phyloP scores from a whole-genome alignment of 768 basidiomycete genomes.

The Tricholoma terreum region DNA sequence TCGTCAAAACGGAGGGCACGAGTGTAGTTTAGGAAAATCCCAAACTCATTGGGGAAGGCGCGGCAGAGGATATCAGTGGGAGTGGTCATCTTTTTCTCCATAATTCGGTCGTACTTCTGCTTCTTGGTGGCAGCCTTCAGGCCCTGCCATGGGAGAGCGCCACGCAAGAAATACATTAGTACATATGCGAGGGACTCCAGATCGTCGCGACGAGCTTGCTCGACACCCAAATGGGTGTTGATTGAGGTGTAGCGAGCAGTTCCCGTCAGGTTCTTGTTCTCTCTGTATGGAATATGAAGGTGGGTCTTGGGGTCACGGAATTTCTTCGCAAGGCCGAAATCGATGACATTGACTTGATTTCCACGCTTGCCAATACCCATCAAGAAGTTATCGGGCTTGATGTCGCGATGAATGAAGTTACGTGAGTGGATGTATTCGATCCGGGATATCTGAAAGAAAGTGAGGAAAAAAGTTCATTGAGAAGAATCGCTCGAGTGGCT shows the following conservation, averaged over 20 bases:
- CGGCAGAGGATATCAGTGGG: conserved; percentile 96
- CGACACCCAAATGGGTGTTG: conserved; percentile 97
- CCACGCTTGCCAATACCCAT: conserved; percentile 99
- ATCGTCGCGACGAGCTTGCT: conserved; percentile 97
- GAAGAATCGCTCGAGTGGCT: conserved; percentile 27
- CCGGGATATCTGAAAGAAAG: conserved; percentile 75
- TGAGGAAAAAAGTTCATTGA: conserved; percentile 23
- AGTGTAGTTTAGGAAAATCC: conserved; percentile 98
- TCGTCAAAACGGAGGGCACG: conserved; percentile 99
- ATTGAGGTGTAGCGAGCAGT: conserved; percentile 99
- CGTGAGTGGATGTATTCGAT: conserved; percentile 99
- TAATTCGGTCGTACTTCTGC: conserved; percentile 99
- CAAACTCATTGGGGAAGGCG: conserved; percentile 99
- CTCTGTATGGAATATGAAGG: conserved; percentile 97
- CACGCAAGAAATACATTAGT: conserved; percentile 99
- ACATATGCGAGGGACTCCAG: conserved; percentile 98
- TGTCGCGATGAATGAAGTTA: conserved; percentile 96
- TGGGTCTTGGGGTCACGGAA: conserved; percentile 99
- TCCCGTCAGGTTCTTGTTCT: conserved; percentile 99
- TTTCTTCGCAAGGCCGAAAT: conserved; percentile 99
- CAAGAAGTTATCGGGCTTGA: conserved; percentile 99
- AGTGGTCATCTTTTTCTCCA: conserved; percentile 99
- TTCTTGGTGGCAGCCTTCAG: conserved; percentile 99
- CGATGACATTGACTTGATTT: conserved; percentile 98
- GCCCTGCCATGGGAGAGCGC: conserved; percentile 97